Base-by-base conservation (phyloP, 2,329 filamentous ascomycete genomes). In the Xylaria sp. region DNA sequence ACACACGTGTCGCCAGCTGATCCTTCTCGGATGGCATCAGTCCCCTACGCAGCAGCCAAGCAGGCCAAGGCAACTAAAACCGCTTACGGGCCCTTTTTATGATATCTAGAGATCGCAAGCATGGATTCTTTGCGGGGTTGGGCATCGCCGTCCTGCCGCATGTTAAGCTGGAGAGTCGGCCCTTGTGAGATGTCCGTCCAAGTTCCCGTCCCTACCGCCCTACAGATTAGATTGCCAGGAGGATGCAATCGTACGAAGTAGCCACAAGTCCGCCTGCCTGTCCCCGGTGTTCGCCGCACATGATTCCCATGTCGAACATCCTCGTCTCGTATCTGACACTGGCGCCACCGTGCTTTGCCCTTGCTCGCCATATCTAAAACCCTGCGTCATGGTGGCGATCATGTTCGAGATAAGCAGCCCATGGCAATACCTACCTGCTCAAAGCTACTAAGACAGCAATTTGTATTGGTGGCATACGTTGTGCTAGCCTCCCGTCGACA, bases 391-490 rank as follows among this genome's bases (percentile, higher is more conserved):
- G 39, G 37, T 41, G 22, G 52, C 52, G 50, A 56, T 58, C 55
- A 56, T 24, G 50, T 56, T 59, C 47, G 48, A 50, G 52, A 58
- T 60, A 48, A 58, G 44, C 57, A 43, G 39, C 55, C 11, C 11
- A 34, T 34, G 29, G 5, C 29, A 34, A 34, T 34, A 13, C 11
- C 4, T 11, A 26, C 6, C 24, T 6, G 5, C 6, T 26, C 24
- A 26, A 11, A 26, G 5, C 16, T 6, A 7, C 29, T 11, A 34
- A 34, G 5, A 13, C 29, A 34, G 29, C n/a, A n/a, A n/a, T n/a
- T n/a, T n/a, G n/a, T n/a, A n/a, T n/a, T n/a, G n/a, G n/a, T n/a
- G n/a, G n/a, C 11, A 6, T 13, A 34, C 8, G 16, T 13, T 34
- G 16, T 34, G 29, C 9, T 13, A 13, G 29, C 16, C 11, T 34